Evolutionary conservation across 768 basidiomycete species (phyloP), one percentile per base, ranked within the genome.

Genomic region (Hericium coralloides): DNA sequence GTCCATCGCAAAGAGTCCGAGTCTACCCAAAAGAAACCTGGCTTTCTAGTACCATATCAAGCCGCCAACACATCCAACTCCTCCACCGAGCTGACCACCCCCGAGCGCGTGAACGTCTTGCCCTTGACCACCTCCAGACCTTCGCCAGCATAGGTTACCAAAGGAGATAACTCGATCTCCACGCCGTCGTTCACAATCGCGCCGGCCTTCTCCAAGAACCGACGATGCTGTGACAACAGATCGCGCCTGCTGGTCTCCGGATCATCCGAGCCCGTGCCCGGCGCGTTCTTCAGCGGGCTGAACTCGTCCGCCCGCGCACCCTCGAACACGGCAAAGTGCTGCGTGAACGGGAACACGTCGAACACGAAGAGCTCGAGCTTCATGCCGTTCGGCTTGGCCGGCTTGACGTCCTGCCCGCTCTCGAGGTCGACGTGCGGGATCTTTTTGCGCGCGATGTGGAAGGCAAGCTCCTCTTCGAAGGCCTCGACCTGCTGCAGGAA

Each of bases 291-390:
- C 69, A 99, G 72, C 38, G 95, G 95, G 60, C 91, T 94, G 65
- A 99, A 99, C 72, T 98, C 95, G 58, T 95, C 91, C 58, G 78
- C 76, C 56, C 97, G 76, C 52, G 82, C 81, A 47, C 97, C 92
- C 70, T 98, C 94, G 67, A 98, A 72, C 41, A 98, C 92, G 26
- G 88, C 83, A 62, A 95, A 92, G 52, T 72, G 76, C 66, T 84
- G 70, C 25, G 93, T 92, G 73, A 82, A 92, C 0, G 95, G 95
- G 78, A 99, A 98, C 48, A 99, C 97, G 72, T 99, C 97, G 66
- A 99, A 99, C 36, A 99, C 89, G 73, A 99, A 99, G 75, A 95
- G 76, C 72, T 99, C 97, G 60, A 99, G 83, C 74, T 99, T 99
- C 92, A 98, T 95, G 59, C 97, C 97, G 69, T 99, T 98, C n/a